Base-by-base conservation (phyloP, 208 protist genomes). In the Trypanosoma platydactyli region DNA sequence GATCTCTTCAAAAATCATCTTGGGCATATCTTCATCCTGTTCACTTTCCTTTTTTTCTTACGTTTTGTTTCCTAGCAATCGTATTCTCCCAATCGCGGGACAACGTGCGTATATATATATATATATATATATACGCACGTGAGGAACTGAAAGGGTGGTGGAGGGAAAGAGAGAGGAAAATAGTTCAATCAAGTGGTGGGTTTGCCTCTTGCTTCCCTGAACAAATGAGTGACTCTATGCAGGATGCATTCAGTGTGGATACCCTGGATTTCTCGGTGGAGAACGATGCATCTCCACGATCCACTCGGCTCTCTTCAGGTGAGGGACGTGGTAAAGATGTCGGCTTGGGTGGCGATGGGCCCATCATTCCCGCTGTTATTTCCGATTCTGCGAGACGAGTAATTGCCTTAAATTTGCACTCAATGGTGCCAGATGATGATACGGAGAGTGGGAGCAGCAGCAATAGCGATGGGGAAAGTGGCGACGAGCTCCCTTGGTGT, bases 361-460 rank as follows among this genome's bases (percentile, higher is more conserved):
- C 35, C 18, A 16, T 11, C 38, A 20, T 40, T 18, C 27, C 22
- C n/a, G 27, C 27, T 40, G 59, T 11, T 27, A 25, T 46, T 3
- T 55, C 33, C 27, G 38, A 13, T 15, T 18, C 35, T 2, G 18
- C 24, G 20, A 63, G 40, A n/a, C 42, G 27, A 16, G 35, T 24
- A 51, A n/a, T 0, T 5, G 15, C 45, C 6, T 24, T 41, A 18
- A 35, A 22, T 12, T 20, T 51, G 0, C 41, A 11, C 25, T 59
- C 62, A 9, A 59, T 68, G 62, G 20, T 68, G 3, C 62, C 48
- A 11, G 48, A 56, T 13, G 41, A 49, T 30, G 50, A 59, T 7
- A 45, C 51, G 30, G 49, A 59, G 25, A 68, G 50, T 68, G 62
- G 59, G 49, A 59, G 51, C 20, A 56, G 44, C 20, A 38, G 25